Evolutionary conservation across 2,329 filamentous ascomycete species (phyloP), one percentile per base, ranked within the genome.

Genomic region (Verticillium albo-atrum): DNA sequence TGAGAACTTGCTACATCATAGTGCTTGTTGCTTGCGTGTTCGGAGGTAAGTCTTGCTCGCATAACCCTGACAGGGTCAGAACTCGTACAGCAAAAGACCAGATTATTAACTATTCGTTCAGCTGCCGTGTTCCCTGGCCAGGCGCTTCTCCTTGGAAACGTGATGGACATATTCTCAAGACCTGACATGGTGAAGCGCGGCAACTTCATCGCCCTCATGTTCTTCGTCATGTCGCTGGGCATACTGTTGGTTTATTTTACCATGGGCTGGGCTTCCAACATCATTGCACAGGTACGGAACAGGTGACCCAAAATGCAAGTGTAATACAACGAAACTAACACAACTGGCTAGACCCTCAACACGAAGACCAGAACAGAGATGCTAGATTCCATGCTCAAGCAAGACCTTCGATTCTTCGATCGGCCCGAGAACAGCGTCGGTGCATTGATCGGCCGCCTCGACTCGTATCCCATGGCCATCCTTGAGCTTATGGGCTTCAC

Each of bases 401-500:
- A 73, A 56, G 81, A 84, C 50, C 74, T 84, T 14, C 68, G 70
- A 4, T 75, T 74, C 60, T 75, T 74, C 34, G 72, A 75, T 42
- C 63, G 67, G 0, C 61, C 67, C 0, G 68, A 71, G 28, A 72
- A 75, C 61, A 68, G 68, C 6, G 67, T 69, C 0, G 74, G 74
- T 0, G 68, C 74, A 1, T 63, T 77, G 10, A 66, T 68, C 3
- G 68, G 68, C 26, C 67, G 68, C 2, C 60, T 75, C 1, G 70
- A 71, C 0, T 67, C 68, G 0, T 60, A 71, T 2, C 69, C 75
- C 1, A 71, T 78, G 27, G 78, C 75, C 1, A 71, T 82, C 2
- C 69, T 78, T 6, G 79, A 81, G 35, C 69, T 83, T 3, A 71
- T 81, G 53, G 74, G 75, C 2, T 67, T 74, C 54, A 82, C 75